Evolutionary conservation across 75 land plant species (phyloP).

Genomic region (Cunninghamia lanceolata): DNA sequence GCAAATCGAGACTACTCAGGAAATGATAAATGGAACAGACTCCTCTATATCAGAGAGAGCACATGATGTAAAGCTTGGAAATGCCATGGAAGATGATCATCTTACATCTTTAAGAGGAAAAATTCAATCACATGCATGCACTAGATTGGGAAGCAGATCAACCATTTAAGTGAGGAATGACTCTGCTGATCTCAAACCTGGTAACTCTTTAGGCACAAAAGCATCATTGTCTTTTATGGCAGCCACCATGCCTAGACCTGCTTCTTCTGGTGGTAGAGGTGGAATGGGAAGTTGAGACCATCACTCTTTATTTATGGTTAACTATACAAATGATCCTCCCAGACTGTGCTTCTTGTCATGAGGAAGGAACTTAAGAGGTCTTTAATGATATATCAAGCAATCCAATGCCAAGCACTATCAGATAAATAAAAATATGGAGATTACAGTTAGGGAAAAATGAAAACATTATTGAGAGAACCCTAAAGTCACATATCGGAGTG

Average conservation of each 20-base stretch:
- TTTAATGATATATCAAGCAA: constrained; percentile 85
- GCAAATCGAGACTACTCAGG: too few species aligned
- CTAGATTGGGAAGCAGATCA: constrained; percentile 52
- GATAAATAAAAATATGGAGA: too few species aligned
- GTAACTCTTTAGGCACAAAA: constrained; percentile 50
- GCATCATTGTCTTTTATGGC: constrained; percentile 95
- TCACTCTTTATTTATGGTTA: constrained; percentile 37
- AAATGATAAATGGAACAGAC: too few species aligned
- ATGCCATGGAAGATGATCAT: constrained; percentile 53
- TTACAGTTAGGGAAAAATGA: too few species aligned
- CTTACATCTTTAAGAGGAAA: constrained; percentile 44
- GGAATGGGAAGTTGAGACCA: constrained; percentile 55
- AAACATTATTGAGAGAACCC: too few species aligned
- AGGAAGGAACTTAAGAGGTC: constrained; percentile 82
- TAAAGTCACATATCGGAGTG: too few species aligned
- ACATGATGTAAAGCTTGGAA: constrained; percentile 90
- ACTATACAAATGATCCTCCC: constrained; percentile 44
- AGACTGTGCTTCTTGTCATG: constrained; percentile 67
- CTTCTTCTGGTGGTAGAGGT: constrained; percentile 59
- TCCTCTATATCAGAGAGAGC: too few species aligned
- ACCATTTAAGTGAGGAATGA: constrained; percentile 45
- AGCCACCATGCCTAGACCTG: constrained; percentile 89
- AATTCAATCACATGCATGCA: constrained; percentile 40
- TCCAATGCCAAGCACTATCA: constrained; percentile 75
- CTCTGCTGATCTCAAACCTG: constrained; percentile 46